Evolutionary conservation across 768 basidiomycete species (phyloP).

Genomic region (Lentinus brumalis): DNA sequence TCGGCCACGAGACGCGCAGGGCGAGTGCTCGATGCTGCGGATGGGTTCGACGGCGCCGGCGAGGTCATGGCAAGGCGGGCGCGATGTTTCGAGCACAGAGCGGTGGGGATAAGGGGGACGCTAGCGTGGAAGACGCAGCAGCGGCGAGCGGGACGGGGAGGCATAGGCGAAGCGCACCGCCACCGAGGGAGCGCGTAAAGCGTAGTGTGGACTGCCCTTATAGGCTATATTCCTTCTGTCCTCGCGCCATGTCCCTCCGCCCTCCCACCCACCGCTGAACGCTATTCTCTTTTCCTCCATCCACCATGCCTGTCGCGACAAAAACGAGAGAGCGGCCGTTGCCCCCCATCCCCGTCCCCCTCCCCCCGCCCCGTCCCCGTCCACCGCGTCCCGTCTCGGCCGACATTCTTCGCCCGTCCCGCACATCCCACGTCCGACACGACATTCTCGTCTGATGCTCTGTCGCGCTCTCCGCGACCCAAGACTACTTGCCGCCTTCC

Average conservation of each 20-base stretch:
- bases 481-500: conserved; percentile 31
- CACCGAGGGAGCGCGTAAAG: conserved; percentile 6
- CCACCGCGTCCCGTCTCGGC: neutral
- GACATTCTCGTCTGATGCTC: conserved; percentile 2
- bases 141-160: neutral
- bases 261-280: neutral
- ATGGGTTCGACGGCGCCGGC: too few species aligned
- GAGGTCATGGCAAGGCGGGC: neutral
- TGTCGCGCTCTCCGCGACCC: conserved; percentile 10
- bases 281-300: conserved; percentile 4
- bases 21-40: too few species aligned
- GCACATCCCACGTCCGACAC: conserved; percentile 6
- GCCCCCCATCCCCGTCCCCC: conserved; percentile 19
- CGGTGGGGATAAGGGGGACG: neutral
- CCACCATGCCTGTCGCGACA: conserved; percentile 17
- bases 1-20: too few species aligned
- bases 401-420: neutral
- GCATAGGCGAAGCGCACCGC: conserved; percentile 7
- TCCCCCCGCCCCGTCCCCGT: neutral
- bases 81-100: conserved; percentile 3
- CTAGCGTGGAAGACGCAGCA: neutral
- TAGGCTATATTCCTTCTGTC: neutral
- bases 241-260: conserved; percentile 2
- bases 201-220: too few species aligned
- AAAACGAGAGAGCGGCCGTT: conserved; percentile 22